Base-by-base conservation (phyloP, 768 basidiomycete genomes). In the Dioszegia crocea region DNA sequence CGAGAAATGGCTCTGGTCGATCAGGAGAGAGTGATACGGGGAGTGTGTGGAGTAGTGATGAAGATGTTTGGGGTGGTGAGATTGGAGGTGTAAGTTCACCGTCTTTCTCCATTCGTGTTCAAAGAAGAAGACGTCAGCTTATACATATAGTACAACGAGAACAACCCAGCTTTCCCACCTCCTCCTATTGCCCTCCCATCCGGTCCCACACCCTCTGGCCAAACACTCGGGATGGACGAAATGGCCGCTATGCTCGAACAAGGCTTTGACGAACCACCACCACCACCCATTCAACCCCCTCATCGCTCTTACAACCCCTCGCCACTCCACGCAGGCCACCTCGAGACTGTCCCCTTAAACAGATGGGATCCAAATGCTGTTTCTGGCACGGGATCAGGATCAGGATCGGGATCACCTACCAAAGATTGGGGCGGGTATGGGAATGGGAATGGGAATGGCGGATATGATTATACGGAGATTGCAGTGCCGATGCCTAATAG, bases 1-100 rank as follows among this genome's bases (percentile, higher is more conserved):
- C 51, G 19, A 21, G 63, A 40, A 36, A 40, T 48, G 30, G 27
- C n/a, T n/a, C n/a, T 11, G 62, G 66, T 59, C 56, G 62, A 14
- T 45, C 63, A 19, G 69, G 67, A 40, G 72, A 71, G 11, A 68
- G 66, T 11, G 91, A 94, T 71, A 85, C 88, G 1, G 74, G 84
- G 45, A 93, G 91, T 10, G 78, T 92, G 56, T 80, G 84, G 17
- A 91, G 90, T 16, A 67, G 68, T 9, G 94, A 97, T 33, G 92
- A 94, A 41, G 94, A 98, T 71, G 86, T 91, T 31, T 99, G 93
- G 92, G 91, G 92, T 2, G 80, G 84, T 3, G 93, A 99, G 76
- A 91, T 99, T 55, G 93, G 94, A 11, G 90, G 84, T 24, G 75
- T 76, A 53, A 68, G 70, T 71, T 26, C 16, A 19, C 21, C 30